Evolutionary conservation across 2,329 filamentous ascomycete species (phyloP), one percentile per base, ranked within the genome.

Genomic region (Ophiocordyceps camponoti-floridani): DNA sequence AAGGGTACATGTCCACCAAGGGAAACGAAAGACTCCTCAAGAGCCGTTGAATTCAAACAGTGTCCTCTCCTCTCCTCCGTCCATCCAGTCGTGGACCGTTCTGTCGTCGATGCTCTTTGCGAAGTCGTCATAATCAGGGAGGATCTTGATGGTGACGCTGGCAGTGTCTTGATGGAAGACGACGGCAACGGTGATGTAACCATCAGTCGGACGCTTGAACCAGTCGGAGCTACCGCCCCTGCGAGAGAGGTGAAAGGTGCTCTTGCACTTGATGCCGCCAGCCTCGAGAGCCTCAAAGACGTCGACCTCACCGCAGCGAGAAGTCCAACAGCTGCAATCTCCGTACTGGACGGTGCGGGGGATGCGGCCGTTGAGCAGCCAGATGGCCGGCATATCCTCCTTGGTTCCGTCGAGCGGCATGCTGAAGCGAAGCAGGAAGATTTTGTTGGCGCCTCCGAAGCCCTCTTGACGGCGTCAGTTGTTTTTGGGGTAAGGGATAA

Each of bases 301-400:
- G 54, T 89, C 84, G 49, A 82, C 74, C 63, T 89, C 84, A 53
- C 81, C 82, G 56, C 83, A 87, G 35, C 75, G 54, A 56, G 62
- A 67, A 12, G 60, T 61, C 82, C 82, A 87, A 68, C 84, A 88
- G 47, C 75, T 82, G 68, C 83, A 88, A 2, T 63, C 62, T 49
- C 70, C 69, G 63, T 87, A 87, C 59, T 87, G 82, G 5, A 72
- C 64, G 5, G 79, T 78, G 48, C 77, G 77, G 26, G 82, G 76
- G 48, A 88, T 84, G 48, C 75, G 70, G 16, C 75, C 77, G 62
- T 88, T 88, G 48, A 88, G 72, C 43, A 80, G 65, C 84, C 84
- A 88, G 59, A 81, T 71, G 40, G 82, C 78, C 9, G 83, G 82
- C 71, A 82, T 82, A 61, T 87, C 76, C 46, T 64, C 65, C n/a